These are phyloP conservation scores for Didymellaceae sp. DNA, from an alignment of 2,329 filamentous ascomycete species.

Conservation along the genomic window DNA sequence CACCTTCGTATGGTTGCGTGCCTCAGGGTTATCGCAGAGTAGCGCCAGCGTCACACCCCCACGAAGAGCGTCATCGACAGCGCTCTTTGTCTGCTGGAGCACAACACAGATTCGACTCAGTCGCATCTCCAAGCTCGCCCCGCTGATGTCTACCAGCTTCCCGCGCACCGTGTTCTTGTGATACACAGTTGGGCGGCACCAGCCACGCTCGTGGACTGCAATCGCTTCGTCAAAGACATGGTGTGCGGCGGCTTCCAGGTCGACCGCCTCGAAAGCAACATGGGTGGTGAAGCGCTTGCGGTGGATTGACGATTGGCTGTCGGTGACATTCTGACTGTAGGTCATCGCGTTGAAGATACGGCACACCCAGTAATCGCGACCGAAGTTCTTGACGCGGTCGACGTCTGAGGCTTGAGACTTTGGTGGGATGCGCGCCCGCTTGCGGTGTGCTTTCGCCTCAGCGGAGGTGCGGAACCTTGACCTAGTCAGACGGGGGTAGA, in stretches of 20 bases:
- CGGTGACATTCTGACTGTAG: slow-evolving; percentile 25
- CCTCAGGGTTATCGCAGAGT: slow-evolving; percentile 35
- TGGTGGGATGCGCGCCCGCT: slow-evolving; percentile 17
- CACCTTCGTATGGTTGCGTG: slow-evolving; percentile 28
- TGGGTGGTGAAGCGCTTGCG: slow-evolving; percentile 24
- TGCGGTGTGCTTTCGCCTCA: slow-evolving; percentile 28
- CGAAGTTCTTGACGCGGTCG: slow-evolving; percentile 27
- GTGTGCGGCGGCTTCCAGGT: slow-evolving; percentile 41
- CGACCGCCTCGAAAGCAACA: slow-evolving; percentile 15
- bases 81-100: slow-evolving; percentile 32
- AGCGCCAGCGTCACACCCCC: slow-evolving; percentile 33
- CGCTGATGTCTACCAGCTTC: slow-evolving; percentile 24
- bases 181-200: slow-evolving; percentile 26
- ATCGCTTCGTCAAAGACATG: slow-evolving; percentile 37
- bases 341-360: slow-evolving; percentile 42
- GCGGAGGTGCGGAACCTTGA: slow-evolving; percentile 27
- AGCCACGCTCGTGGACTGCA: slow-evolving; percentile 37
- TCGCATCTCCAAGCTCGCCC: slow-evolving; percentile 27
- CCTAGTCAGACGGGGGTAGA: slow-evolving; percentile 23
- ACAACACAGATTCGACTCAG: slow-evolving; percentile 29
- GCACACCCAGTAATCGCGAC: slow-evolving; percentile 41
- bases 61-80: slow-evolving; percentile 35
- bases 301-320: slow-evolving; percentile 24
- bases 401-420: slow-evolving; percentile 26
- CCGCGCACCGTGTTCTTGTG: slow-evolving; percentile 36